Conservation (phyloP, 2,329 filamentous ascomycete species). For the Botryotinia globosa region DNA sequence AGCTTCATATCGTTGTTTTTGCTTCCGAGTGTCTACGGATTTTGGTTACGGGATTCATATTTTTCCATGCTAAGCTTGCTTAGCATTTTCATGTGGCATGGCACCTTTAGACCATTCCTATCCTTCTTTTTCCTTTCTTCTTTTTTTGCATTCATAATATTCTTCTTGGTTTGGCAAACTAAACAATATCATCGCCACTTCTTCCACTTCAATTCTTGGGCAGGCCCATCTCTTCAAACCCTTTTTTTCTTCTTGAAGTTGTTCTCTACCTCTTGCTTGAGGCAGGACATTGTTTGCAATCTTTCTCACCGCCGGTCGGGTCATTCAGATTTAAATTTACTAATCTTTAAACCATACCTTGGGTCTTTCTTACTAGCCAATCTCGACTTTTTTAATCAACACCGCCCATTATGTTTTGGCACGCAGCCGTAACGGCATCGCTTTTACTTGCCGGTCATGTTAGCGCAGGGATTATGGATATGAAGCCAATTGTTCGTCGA, state of each 20-base stretch:
- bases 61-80: constrained; percentile 23
- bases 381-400: constrained; percentile 9
- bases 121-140: constrained; percentile 1
- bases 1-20: constrained; percentile 3
- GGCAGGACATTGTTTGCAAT: constrained; percentile 27
- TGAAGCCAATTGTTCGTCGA: constrained; percentile 6
- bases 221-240: constrained; percentile 31
- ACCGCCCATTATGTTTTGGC: constrained; percentile 29
- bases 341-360: constrained; percentile 18
- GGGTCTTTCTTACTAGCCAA: constrained; percentile 7
- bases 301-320: constrained; percentile 34
- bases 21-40: not conserved
- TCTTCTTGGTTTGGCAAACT: constrained; percentile 26
- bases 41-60: not conserved
- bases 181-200: constrained; percentile 29
- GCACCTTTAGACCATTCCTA: constrained; percentile 24
- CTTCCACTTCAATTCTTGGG: constrained; percentile 29
- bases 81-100: constrained; percentile 18
- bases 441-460: constrained; percentile 34
- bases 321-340: constrained; percentile 16
- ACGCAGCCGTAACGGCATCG: constrained; percentile 25
- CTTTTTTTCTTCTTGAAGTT: constrained; percentile 24
- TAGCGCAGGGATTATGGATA: constrained; percentile 29
- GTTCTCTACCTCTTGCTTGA: constrained; percentile 16
- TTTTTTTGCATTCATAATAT: constrained; percentile 21